Evolutionary conservation across 179 eudicot species (phyloP).

Genomic region (Pouteria campechiana): DNA sequence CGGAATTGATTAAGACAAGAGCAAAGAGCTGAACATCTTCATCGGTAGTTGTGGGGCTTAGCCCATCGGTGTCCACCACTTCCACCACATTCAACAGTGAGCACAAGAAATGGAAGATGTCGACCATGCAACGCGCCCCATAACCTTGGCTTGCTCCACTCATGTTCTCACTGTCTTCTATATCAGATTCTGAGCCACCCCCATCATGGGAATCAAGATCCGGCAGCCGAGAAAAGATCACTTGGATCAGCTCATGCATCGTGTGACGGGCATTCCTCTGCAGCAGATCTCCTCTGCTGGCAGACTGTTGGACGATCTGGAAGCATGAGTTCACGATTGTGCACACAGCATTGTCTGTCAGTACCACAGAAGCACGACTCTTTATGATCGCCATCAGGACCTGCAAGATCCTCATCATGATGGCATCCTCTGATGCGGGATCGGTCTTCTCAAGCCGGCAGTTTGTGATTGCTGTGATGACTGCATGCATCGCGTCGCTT

Average conservation of each 20-base stretch:
- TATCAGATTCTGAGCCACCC: constrained; percentile 56
- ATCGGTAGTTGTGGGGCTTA: constrained; percentile 35
- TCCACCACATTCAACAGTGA: constrained; percentile 80
- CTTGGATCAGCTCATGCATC: constrained; percentile 78
- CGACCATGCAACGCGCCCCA: constrained; percentile 63
- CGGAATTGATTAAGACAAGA: constrained; percentile 60
- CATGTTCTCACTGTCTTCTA: constrained; percentile 30
- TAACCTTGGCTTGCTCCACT: too few relatives aligned
- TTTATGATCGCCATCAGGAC: constrained; percentile 40
- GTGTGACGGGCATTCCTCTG: constrained; percentile 52
- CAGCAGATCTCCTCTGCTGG: constrained; percentile 51
- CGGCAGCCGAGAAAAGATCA: constrained; percentile 44
- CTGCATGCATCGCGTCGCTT: constrained; percentile 38
- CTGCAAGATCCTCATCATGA: constrained; percentile 64
- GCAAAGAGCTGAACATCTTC: constrained; percentile 83
- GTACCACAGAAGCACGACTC: constrained; percentile 44
- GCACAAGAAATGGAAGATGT: constrained; percentile 83
- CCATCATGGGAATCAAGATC: constrained; percentile 50
- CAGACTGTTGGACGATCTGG: constrained; percentile 68
- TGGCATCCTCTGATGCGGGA: constrained; percentile 44
- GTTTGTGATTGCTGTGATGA: constrained; percentile 50
- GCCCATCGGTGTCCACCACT: constrained; percentile 38
- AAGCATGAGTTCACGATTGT: constrained; percentile 70
- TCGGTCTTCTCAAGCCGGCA: constrained; percentile 70
- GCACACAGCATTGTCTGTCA: constrained; percentile 68